Base-by-base conservation (phyloP, 169 alveolate species). In the Eimeria falciformis region DNA sequence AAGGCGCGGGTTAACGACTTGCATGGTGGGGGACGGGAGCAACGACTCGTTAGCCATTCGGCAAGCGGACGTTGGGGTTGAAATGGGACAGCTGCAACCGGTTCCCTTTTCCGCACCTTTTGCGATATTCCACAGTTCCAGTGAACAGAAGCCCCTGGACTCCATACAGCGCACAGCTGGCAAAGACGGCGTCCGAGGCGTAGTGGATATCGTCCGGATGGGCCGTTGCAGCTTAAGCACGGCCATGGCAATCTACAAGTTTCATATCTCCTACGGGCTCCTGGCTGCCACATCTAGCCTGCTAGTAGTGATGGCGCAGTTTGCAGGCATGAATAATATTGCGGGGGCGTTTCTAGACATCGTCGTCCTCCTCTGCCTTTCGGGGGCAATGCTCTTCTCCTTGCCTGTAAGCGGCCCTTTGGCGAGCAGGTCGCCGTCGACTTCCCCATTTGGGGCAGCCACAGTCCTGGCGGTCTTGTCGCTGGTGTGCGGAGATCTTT, bases 1-100 rank as follows among this genome's bases (percentile, higher is more conserved):
- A 55, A 23, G 43, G n/a, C 9, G 56, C 14, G 92, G 65, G 40
- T 73, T 68, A 4, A 27, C 50, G 23, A 92, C 75, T 27, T 97
- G 98, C 21, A 98, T 98, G 99, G 97, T 98, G 40, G 99, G 99
- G 1, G 99, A 98, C 92, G 99, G 99, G 9, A 98, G 98, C 46
- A 98, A 97, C 90, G 99, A 98, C 96, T 97, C 99, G 89, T 96
- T 97, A 21, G 99, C 99, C 27, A 92, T 98, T 55, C 96, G 97
- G 62, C 97, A 97, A 27, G 97, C 99, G 7, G 98, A 97, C 91
- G 98, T 98, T 0, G 99, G 99, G 17, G 94, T 98, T 47, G 97
- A 98, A n/a, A 89, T 98, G 55, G 97, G 98, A 2, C 95, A 93
- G 46, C 96, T 95, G 27, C 81, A 21, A 17, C 71, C 17, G 23